Evolutionary conservation across 2,329 filamentous ascomycete species (phyloP).

Genomic region (Fusarium chlamydosporum): DNA sequence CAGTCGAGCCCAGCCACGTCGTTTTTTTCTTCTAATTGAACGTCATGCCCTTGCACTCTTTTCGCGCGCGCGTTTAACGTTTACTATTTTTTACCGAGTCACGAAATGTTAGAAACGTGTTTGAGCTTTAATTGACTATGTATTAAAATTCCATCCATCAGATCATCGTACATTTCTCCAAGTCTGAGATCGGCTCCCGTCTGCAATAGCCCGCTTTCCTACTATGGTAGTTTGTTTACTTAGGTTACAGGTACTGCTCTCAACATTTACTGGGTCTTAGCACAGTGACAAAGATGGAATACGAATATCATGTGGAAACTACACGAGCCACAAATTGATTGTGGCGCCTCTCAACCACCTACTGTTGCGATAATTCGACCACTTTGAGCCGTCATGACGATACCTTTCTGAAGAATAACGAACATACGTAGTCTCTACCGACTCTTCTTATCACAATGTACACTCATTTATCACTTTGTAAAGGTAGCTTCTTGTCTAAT

Average conservation of each 20-base stretch:
- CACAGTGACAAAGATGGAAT: not conserved
- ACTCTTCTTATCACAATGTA: too few species aligned
- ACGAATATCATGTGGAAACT: not conserved
- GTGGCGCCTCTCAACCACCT: not conserved
- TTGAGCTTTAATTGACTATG: not conserved
- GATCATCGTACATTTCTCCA: not conserved
- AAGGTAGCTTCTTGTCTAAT: too few species aligned
- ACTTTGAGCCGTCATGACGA: not conserved
- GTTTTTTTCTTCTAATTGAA: slow-evolving; percentile 29
- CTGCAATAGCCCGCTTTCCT: slow-evolving; percentile 6
- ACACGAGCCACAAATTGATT: not conserved
- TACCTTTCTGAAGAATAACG: not conserved
- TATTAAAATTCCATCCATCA: not conserved
- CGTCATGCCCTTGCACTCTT: slow-evolving; percentile 17
- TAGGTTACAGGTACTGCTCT: not conserved
- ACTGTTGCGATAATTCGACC: not conserved
- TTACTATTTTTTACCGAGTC: slow-evolving; percentile 8
- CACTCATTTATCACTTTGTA: too few species aligned
- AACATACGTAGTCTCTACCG: too few species aligned
- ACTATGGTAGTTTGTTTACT: slow-evolving; percentile 9
- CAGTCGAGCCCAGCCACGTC: slow-evolving; percentile 32
- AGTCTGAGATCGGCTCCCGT: not conserved
- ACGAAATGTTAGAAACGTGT: not conserved
- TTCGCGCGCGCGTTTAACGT: slow-evolving; percentile 18
- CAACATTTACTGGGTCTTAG: not conserved